These are phyloP conservation scores for Lepiota venenata DNA, from an alignment of 768 basidiomycete genomes.

Conservation along the genomic window DNA sequence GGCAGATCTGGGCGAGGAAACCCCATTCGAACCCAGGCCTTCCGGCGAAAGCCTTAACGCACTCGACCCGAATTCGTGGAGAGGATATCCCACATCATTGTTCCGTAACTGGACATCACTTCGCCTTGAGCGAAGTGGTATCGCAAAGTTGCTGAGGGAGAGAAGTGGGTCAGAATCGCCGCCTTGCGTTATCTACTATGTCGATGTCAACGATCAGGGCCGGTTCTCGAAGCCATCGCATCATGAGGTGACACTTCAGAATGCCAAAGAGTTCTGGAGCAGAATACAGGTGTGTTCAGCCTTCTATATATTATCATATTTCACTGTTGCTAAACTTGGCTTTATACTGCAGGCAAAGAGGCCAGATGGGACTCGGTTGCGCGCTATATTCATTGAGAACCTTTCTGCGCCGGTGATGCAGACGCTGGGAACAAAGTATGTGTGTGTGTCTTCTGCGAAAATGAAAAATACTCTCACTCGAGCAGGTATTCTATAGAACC, in stretches of 20 bases:
- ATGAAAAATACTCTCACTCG: neutral
- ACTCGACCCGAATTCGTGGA: conserved; percentile 26
- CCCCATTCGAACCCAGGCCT: conserved; percentile 17
- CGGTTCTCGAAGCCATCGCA: conserved; percentile 28
- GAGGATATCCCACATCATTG: conserved; percentile 30
- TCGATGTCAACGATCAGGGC: conserved; percentile 34
- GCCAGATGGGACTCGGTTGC: conserved; percentile 29
- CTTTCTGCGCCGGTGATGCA: conserved; percentile 46
- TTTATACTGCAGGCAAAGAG: neutral
- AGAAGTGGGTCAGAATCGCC: conserved; percentile 18
- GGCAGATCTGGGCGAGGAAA: conserved; percentile 31
- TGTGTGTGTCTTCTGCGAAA: neutral
- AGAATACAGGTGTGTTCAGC: conserved; percentile 14
- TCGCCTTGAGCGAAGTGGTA: conserved; percentile 35
- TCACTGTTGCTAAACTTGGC: neutral
- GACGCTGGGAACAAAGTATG: conserved; percentile 53
- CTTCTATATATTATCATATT: neutral
- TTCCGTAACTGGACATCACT: conserved; percentile 50
- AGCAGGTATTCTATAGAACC: conserved; percentile 52
- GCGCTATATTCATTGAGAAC: conserved; percentile 49
- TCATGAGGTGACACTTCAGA: neutral
- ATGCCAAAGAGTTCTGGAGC: conserved; percentile 30
- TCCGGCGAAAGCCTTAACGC: conserved; percentile 24
- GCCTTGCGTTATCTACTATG: conserved; percentile 29
- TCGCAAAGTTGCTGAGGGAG: conserved; percentile 17